Evolutionary conservation across 305 asterid species (phyloP).

Genomic region (Stenogyne calaminthoides): DNA sequence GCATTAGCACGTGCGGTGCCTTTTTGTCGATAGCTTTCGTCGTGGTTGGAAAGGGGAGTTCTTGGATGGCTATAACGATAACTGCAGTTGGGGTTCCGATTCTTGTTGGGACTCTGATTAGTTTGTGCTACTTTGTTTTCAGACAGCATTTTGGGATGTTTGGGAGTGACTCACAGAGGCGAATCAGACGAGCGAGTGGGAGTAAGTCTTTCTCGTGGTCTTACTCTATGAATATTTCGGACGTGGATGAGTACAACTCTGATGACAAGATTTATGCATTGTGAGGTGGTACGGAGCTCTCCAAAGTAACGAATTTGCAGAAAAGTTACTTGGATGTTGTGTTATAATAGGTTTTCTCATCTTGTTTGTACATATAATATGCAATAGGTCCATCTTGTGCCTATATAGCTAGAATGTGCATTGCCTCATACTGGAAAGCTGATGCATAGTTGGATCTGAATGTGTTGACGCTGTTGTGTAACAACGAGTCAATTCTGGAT

Average conservation of each 20-base stretch:
- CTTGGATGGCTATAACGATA: conserved; percentile 90
- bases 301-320: neutral
- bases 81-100: conserved; percentile 83
- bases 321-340: conserved; percentile 1
- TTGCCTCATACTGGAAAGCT: neutral
- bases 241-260: conserved; percentile 77
- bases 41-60: conserved; percentile 68
- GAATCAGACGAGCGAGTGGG: conserved; percentile 81
- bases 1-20: conserved; percentile 93
- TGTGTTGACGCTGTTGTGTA: neutral
- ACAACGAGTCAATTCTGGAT: neutral
- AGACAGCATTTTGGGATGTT: conserved; percentile 80
- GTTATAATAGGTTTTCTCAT: too few relatives aligned
- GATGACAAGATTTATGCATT: conserved; percentile 93
- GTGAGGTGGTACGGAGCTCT: conserved; percentile 34
- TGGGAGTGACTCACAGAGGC: conserved; percentile 84
- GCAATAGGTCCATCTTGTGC: neutral
- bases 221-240: conserved; percentile 74
- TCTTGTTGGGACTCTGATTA: conserved; percentile 72
- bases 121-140: conserved; percentile 88
- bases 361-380: conserved; percentile 24
- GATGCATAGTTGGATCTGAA: neutral
- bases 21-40: conserved; percentile 82
- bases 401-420: neutral
- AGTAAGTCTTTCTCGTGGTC: conserved; percentile 97